phyloP scores from a whole-genome alignment of 1,284 basidiomycete genomes.

The Microstroma glucosiphilum region DNA sequence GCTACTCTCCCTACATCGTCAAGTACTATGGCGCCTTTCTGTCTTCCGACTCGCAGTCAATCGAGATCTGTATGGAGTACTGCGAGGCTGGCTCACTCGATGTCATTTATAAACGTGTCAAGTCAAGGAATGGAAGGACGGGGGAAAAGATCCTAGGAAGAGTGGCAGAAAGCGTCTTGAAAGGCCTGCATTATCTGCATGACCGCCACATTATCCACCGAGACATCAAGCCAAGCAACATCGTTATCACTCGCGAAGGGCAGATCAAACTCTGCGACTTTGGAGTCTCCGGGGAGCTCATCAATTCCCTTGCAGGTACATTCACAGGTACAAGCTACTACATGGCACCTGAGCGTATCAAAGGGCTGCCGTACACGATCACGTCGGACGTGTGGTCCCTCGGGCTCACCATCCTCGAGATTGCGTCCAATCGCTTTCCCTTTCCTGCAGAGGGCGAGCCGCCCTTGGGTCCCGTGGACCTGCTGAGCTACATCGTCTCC shows the following conservation, averaged over 20 bases:
- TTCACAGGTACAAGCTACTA: constrained; percentile 96
- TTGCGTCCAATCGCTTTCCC: constrained; percentile 89
- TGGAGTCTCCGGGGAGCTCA: constrained; percentile 89
- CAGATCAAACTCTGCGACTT: constrained; percentile 90
- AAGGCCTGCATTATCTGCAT: constrained; percentile 88
- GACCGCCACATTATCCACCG: constrained; percentile 86
- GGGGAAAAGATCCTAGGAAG: constrained; percentile 87
- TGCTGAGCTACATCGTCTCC: constrained; percentile 83
- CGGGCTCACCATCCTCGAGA: constrained; percentile 84
- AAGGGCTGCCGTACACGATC: constrained; percentile 78
- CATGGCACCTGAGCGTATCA: constrained; percentile 61
- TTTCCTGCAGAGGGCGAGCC: constrained; percentile 74
- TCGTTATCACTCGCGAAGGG: constrained; percentile 77
- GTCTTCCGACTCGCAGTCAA: constrained; percentile 80
- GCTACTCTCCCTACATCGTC: constrained; percentile 80
- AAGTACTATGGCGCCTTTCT: constrained; percentile 92
- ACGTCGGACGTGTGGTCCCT: constrained; percentile 98
- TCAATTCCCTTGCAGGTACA: constrained; percentile 83
- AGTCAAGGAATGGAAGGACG: constrained; percentile 67
- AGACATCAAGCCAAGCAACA: constrained; percentile 95
- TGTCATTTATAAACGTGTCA: constrained; percentile 75
- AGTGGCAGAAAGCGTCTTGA: constrained; percentile 82
- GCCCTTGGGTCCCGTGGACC: constrained; percentile 72
- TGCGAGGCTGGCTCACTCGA: constrained; percentile 80
- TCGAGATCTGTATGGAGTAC: constrained; percentile 93